These are phyloP conservation scores for Mallotus nudiflorus DNA, from an alignment of 345 rosid species.

Conservation along the genomic window DNA sequence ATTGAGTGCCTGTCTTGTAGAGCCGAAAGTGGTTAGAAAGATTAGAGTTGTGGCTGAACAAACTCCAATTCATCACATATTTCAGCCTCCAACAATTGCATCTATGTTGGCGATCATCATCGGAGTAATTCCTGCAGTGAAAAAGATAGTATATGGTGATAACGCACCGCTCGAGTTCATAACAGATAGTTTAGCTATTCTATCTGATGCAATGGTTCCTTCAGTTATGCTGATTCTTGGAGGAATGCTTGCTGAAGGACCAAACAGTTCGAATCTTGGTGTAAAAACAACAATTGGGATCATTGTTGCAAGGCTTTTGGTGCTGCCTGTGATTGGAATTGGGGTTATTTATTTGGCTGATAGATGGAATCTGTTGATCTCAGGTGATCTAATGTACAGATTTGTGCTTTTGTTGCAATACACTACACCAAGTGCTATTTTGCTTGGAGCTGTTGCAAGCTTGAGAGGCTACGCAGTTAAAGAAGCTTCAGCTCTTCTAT, in stretches of 20 bases:
- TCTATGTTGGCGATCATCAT: slow-evolving; percentile 70
- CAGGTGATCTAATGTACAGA: slow-evolving; percentile 63
- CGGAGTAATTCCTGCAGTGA: slow-evolving; percentile 74
- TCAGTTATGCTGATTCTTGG: slow-evolving; percentile 95
- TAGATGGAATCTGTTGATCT: slow-evolving; percentile 48
- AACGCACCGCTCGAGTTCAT: slow-evolving; percentile 82
- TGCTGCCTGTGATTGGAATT: slow-evolving; percentile 76
- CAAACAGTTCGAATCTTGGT: slow-evolving; percentile 72
- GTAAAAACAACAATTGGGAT: slow-evolving; percentile 70
- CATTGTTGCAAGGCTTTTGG: slow-evolving; percentile 68
- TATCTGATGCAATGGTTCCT: slow-evolving; percentile 87
- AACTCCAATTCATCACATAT: slow-evolving; percentile 79
- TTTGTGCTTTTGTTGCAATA: slow-evolving; percentile 86
- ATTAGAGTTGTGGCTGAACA: slow-evolving; percentile 79
- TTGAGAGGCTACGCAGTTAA: slow-evolving; percentile 80
- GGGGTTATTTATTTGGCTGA: slow-evolving; percentile 61
- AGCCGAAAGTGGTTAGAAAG: slow-evolving; percentile 79
- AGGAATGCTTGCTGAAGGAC: slow-evolving; percentile 92
- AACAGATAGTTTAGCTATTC: slow-evolving; percentile 78
- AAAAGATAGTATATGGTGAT: slow-evolving; percentile 57
- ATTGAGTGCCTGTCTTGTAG: slow-evolving; percentile 71
- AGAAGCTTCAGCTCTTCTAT: slow-evolving; percentile 83
- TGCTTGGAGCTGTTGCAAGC: slow-evolving; percentile 85
- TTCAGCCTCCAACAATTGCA: slow-evolving; percentile 91
- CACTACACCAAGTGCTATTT: slow-evolving; percentile 86